These are phyloP conservation scores for Lachancea waltii DNA, from an alignment of 805 yeast species.

Conservation along the genomic window DNA sequence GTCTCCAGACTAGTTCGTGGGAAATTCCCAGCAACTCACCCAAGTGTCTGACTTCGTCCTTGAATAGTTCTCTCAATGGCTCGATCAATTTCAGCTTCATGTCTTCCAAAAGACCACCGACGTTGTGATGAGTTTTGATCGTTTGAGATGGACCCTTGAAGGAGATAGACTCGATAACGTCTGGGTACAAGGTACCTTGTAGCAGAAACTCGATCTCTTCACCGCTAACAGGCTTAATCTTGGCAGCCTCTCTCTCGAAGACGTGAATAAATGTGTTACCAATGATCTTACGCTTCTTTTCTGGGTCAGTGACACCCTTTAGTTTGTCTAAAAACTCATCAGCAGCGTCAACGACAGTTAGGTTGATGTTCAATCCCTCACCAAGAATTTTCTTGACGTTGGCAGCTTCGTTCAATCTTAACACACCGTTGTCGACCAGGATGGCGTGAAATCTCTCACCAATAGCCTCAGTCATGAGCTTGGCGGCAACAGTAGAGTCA, in stretches of 20 bases:
- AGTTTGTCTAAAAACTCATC: conserved; percentile 82
- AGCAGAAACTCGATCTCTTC: conserved; percentile 86
- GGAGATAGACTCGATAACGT: conserved; percentile 95
- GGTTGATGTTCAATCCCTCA: conserved; percentile 89
- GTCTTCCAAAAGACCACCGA: conserved; percentile 94
- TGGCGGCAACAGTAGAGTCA: conserved; percentile 98
- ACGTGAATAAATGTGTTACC: conserved; percentile 97
- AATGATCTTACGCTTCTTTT: conserved; percentile 96
- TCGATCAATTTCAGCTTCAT: conserved; percentile 98
- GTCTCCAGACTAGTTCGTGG: conserved; percentile 98
- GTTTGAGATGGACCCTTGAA: conserved; percentile 99
- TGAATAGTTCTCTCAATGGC: conserved; percentile 96
- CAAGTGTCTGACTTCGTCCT: conserved; percentile 95
- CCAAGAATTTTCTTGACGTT: conserved; percentile 83
- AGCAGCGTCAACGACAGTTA: conserved; percentile 90
- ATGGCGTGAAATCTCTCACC: conserved; percentile 99
- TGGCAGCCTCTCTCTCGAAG: conserved; percentile 91
- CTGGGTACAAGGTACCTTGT: conserved; percentile 98
- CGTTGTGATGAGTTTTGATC: conserved; percentile 98
- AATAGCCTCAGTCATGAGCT: conserved; percentile 95
- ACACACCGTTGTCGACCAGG: conserved; percentile 95
- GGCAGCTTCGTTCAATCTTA: conserved; percentile 90
- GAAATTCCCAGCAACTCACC: conserved; percentile 95
- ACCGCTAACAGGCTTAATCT: conserved; percentile 83
- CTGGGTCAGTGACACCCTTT: conserved; percentile 95